These are phyloP conservation scores for Venturia aucupariae DNA, from an alignment of 2,329 filamentous ascomycete species.

Conservation along the genomic window DNA sequence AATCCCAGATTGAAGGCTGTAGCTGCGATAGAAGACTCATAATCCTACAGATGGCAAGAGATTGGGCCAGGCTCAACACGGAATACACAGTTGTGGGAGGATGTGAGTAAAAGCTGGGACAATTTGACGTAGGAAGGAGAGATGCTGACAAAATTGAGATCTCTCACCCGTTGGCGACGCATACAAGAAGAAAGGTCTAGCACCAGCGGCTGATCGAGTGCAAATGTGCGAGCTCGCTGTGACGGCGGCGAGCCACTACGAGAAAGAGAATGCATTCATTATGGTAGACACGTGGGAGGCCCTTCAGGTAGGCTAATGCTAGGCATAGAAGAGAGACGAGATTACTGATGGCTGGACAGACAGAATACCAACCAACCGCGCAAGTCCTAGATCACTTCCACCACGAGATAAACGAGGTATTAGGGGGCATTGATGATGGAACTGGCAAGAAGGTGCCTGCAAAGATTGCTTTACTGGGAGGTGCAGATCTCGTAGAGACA, in stretches of 20 bases:
- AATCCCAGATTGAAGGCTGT: background rate
- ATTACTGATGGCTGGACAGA: background rate
- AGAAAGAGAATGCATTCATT: constrained; percentile 6
- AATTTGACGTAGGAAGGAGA: background rate
- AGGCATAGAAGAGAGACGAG: background rate
- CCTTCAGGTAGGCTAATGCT: constrained; percentile 6
- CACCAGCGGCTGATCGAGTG: constrained; percentile 13
- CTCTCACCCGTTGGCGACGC: constrained; percentile 17
- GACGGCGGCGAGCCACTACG: background rate
- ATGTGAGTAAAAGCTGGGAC: constrained; percentile 6
- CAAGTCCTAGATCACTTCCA: constrained; percentile 15
- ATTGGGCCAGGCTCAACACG: constrained; percentile 15
- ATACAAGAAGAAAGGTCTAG: constrained; percentile 17
- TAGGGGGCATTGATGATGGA: constrained; percentile 15
- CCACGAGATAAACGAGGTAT: constrained; percentile 15
- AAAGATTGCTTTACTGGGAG: constrained; percentile 15
- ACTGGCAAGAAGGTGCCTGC: constrained; percentile 13
- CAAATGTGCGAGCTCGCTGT: constrained; percentile 16
- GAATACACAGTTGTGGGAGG: constrained; percentile 16
- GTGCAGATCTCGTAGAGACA: constrained; percentile 17
- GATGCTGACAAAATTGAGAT: background rate
- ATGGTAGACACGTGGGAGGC: constrained; percentile 17
- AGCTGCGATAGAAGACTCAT: background rate
- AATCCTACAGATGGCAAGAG: constrained; percentile 14
- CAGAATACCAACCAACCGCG: constrained; percentile 16